Conservation (phyloP, 192 early-diverging fungal genomes). For the Dispira simplex region DNA sequence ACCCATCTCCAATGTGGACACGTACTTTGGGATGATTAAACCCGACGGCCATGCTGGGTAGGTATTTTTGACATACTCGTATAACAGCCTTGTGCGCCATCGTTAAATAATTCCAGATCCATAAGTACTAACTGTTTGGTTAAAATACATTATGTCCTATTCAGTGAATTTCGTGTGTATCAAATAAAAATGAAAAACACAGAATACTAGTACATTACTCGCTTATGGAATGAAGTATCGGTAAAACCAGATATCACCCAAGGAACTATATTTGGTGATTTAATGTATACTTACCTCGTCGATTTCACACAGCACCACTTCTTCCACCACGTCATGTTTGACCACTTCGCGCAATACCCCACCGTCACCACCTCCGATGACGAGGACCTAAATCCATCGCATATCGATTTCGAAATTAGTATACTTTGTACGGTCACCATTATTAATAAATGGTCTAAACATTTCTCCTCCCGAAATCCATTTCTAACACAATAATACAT, state of each 20-base stretch:
- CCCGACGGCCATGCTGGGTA: constrained; percentile 40
- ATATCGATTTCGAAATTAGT: background rate
- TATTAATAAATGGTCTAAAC: background rate
- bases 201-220: too few species aligned
- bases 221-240: too few species aligned
- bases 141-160: too few species aligned
- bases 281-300: constrained; percentile 24
- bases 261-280: too few species aligned
- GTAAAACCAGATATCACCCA: too few species aligned
- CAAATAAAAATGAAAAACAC: too few species aligned
- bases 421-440: background rate
- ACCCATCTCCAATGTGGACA: constrained; percentile 42
- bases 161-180: too few species aligned
- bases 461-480: background rate
- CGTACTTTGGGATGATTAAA: constrained; percentile 45
- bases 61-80: constrained; percentile 35
- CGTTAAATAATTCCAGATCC: too few species aligned
- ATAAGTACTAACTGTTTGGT: too few species aligned
- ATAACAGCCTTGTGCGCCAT: constrained; percentile 18
- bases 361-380: constrained; percentile 51
- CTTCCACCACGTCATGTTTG: constrained; percentile 37
- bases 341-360: constrained; percentile 49
- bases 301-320: constrained; percentile 43
- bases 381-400: constrained; percentile 16
- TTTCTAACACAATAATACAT: background rate